These are phyloP conservation scores for Coemansia sp. DNA, from an alignment of 192 early-diverging fungal genomes.

Conservation along the genomic window DNA sequence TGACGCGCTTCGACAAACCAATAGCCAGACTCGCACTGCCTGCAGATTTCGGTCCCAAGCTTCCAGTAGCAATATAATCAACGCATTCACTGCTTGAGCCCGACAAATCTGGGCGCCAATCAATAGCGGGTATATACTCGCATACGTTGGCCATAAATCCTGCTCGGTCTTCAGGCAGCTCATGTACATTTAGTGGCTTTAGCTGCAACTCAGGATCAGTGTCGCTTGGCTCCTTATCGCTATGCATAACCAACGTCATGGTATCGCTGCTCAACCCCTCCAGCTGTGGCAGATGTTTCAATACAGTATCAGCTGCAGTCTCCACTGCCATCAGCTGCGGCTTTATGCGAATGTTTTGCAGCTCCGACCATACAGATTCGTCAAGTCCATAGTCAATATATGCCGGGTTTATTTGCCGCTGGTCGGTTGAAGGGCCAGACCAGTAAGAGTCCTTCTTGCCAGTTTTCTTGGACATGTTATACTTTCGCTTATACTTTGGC, in stretches of 20 bases:
- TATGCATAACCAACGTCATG: background rate
- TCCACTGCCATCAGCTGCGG: conserved; percentile 3
- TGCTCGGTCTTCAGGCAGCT: background rate
- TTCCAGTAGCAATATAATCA: conserved; percentile 33
- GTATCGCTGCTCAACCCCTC: background rate
- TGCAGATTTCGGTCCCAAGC: conserved; percentile 9
- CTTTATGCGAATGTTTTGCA: conserved; percentile 13
- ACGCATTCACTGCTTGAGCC: background rate
- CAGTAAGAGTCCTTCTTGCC: conserved; percentile 4
- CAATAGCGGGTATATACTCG: conserved; percentile 16
- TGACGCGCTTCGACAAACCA: conserved; percentile 10
- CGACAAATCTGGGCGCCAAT: conserved; percentile 27
- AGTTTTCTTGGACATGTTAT: background rate
- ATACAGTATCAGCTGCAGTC: background rate
- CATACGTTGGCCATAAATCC: conserved; percentile 26
- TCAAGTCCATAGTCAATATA: conserved; percentile 34
- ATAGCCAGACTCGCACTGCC: conserved; percentile 1
- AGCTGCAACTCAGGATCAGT: conserved; percentile 1
- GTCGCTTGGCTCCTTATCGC: background rate
- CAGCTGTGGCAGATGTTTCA: background rate
- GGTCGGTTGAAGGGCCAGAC: conserved; percentile 9
- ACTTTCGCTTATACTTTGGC: background rate
- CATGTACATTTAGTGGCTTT: conserved; percentile 2
- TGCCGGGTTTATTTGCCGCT: conserved; percentile 10
- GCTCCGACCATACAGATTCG: conserved; percentile 14